Evolutionary conservation across 345 rosid genomes (phyloP), one percentile per base, ranked within the genome.

Genomic region (Abelmoschus esculentus): DNA sequence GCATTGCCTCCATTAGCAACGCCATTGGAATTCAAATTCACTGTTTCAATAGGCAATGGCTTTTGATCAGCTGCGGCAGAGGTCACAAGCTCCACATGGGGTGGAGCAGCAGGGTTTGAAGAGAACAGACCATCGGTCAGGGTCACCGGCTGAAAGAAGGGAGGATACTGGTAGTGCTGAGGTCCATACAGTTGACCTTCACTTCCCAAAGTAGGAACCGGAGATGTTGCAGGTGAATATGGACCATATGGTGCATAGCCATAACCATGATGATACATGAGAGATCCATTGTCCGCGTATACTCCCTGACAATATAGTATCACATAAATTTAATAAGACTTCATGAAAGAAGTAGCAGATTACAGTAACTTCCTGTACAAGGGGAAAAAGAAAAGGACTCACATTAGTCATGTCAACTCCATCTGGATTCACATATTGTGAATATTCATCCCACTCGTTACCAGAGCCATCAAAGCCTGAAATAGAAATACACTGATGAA

Each of bases 151-250:
- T 83, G 92, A 69, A 87, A 89, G 77, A 76, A 90, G 63, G 78
- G 74, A 58, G 98, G 98, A 80, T 93, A 93, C 80, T 93, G 96
- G 72, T 93, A 93, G 67, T 93, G 93, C 79, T 93, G 98, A 67
- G 88, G 88, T 31, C 86, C 97, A 81, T 89, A 90, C 11, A 89
- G 64, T 74, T 89, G 98, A 65, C 85, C 89, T 70, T 90, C 98
- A 70, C 84, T 89, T 28, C 92, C 96, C 81, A 87, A 18, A 55
- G 86, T 80, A 26, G 98, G 98, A 72, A 83, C 93, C 0, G 96
- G 93, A 5, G 96, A 83, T 61, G 80, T 75, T 40, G 96, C 92
- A 0, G 96, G 97, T n/a, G 98, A 90, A 75, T 89, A 93, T 36
- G 98, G 97, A 1, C 72, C 83, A 76, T 83, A 93, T 0, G 92